phyloP scores from a whole-genome alignment of 208 protist genomes.

The Crithidia sp. region DNA sequence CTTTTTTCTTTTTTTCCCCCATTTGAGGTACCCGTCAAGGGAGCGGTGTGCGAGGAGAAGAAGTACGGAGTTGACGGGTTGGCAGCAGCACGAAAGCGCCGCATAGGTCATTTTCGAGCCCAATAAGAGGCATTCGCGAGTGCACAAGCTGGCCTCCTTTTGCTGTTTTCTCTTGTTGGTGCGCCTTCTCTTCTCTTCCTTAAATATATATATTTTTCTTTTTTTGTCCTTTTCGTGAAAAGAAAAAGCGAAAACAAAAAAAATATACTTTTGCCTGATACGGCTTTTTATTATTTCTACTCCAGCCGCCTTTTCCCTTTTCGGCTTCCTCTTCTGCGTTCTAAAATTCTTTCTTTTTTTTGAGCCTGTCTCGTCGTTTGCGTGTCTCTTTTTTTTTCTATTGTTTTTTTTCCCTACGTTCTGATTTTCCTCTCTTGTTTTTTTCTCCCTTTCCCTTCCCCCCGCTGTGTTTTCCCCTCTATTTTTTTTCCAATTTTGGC shows the following conservation, averaged over 20 bases:
- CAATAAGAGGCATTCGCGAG: too few species aligned
- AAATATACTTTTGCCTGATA: not conserved
- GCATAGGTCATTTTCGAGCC: too few species aligned
- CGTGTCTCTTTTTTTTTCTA: too few species aligned
- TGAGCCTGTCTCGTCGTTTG: too few species aligned
- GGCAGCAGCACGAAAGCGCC: too few species aligned
- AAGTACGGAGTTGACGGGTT: too few species aligned
- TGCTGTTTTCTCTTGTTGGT: not conserved
- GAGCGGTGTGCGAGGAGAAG: too few species aligned
- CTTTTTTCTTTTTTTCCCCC: too few species aligned
- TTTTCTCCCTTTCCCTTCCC: not conserved
- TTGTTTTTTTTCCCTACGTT: not conserved
- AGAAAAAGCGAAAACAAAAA: not conserved
- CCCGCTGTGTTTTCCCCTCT: not conserved
- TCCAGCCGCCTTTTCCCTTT: not conserved
- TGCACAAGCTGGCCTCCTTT: not conserved
- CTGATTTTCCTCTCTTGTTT: slow-evolving; percentile 4
- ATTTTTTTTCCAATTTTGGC: not conserved
- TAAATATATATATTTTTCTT: not conserved
- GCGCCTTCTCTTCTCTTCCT: not conserved
- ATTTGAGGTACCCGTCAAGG: too few species aligned
- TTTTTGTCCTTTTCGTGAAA: not conserved
- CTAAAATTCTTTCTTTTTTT: too few species aligned
- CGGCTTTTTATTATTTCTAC: not conserved
- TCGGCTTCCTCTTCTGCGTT: too few species aligned